Base-by-base conservation (phyloP, 179 eudicot species). In the Corrigiola litoralis region DNA sequence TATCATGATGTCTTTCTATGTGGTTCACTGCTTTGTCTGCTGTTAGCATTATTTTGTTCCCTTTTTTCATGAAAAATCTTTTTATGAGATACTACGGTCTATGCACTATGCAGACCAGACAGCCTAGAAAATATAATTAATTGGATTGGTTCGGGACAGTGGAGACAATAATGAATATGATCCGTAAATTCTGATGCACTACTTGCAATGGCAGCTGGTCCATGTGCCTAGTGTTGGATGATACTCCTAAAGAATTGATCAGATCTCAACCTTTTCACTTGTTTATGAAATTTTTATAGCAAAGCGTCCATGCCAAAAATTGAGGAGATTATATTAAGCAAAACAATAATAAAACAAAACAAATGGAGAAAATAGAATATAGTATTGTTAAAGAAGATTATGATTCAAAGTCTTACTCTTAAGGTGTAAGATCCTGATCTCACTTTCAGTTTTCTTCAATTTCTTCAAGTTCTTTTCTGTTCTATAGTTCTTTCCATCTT, bases 91-190 rank as follows among this genome's bases (percentile, higher is more conserved):
- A 40, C 42, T 24, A 16, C 24, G 5, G 13, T 21, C 25, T 21
- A 51, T 40, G 54, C 14, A 72, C 17, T 41, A 51, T 8, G 28
- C 58, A 68, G 41, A 68, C 51, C 57, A 48, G 70, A 63, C 69
- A 68, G 65, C 49, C 61, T 53, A 75, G 50, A 69, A 51, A 60
- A 17, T 1, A 34, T 29, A 33, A 40, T 34, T 49, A 38, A 16
- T 47, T 5, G 34, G 34, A 48, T 37, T 2, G 67, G 61, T 58
- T 33, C 11, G 61, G 29, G 41, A 14, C 58, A 57, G 50, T 63
- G 74, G 73, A 64, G 70, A 65, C 73, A 69, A 74, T 37, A 47
- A 61, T 65, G 67, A 64, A 48, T 57, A 58, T 57, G 69, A 71
- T 71, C 75, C 69, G 64, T 62, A 41, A 54, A 59, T 50, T 66